A percentile compares a stretch with the other conserved stretches of the same genome.
Conservation (phyloP, 2,329 filamentous ascomycete species). For the Microsporum audouinii region DNA sequence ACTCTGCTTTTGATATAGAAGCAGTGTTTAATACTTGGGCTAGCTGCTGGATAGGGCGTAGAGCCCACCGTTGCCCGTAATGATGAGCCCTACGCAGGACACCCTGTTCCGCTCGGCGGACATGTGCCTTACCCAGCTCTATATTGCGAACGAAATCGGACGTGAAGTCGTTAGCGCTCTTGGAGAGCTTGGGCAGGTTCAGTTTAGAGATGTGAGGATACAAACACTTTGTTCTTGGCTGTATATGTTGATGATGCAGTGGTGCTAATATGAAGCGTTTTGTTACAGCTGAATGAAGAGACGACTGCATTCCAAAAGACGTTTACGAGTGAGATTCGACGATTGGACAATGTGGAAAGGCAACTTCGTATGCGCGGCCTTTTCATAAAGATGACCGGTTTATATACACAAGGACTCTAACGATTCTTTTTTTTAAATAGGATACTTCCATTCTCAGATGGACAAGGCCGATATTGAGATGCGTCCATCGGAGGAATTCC, state of each 20-base stretch:
- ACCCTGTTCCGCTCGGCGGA: slow-evolving; percentile 99
- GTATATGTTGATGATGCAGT: slow-evolving; percentile 10
- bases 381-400: background rate
- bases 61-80: background rate
- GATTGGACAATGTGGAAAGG: slow-evolving; percentile 94
- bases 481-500: slow-evolving; percentile 82
- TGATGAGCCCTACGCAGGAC: slow-evolving; percentile 57
- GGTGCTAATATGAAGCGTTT: slow-evolving; percentile 17
- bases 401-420: background rate
- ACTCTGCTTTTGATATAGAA: background rate
- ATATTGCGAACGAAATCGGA: slow-evolving; percentile 97
- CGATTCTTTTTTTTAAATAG: slow-evolving; percentile 35
- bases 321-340: slow-evolving; percentile 93
- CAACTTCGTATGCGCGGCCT: slow-evolving; percentile 66
- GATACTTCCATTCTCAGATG: slow-evolving; percentile 93
- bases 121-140: slow-evolving; percentile 99
- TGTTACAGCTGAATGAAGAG: slow-evolving; percentile 70
- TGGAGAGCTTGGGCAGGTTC: slow-evolving; percentile 89
- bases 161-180: slow-evolving; percentile 93
- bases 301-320: slow-evolving; percentile 92
- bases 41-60: background rate
- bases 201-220: slow-evolving; percentile 82
- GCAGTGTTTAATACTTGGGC: background rate
- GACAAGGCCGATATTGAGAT: slow-evolving; percentile 80
- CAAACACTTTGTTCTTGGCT: background rate